Percentiles rank a stretch among this genome's conserved stretches.
phyloP scores from a whole-genome alignment of 2,329 filamentous ascomycete genomes.

The Ophiocordyceps unilateralis region DNA sequence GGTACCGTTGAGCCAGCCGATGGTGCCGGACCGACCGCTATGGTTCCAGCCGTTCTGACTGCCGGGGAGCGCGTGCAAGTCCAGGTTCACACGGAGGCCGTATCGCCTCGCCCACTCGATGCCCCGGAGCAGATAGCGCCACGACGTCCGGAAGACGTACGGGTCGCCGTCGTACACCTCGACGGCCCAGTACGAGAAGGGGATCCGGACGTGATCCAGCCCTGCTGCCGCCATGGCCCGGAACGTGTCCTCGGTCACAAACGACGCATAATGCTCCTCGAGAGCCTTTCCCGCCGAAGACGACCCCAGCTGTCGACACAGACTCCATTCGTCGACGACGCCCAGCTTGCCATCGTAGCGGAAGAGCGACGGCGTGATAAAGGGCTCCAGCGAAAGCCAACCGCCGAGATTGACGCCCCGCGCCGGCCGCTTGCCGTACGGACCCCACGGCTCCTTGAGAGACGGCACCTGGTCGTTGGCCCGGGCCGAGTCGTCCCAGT shows the following conservation, averaged over 20 bases:
- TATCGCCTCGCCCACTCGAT: slow-evolving; percentile 93
- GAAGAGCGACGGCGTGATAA: slow-evolving; percentile 89
- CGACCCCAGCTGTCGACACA: slow-evolving; percentile 53
- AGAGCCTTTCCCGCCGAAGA: slow-evolving; percentile 43
- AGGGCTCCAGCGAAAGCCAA: slow-evolving; percentile 87
- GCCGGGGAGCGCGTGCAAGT: slow-evolving; percentile 80
- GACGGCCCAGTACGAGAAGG: slow-evolving; percentile 90
- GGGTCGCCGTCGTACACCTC: slow-evolving; percentile 71
- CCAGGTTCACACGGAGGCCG: slow-evolving; percentile 80
- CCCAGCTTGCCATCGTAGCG: slow-evolving; percentile 47
- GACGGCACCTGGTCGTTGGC: slow-evolving; percentile 70
- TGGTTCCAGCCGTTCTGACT: slow-evolving; percentile 98
- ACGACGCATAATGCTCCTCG: slow-evolving; percentile 85
- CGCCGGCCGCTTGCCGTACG: slow-evolving; percentile 63
- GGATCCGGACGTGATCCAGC: slow-evolving; percentile 92
- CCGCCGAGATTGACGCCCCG: slow-evolving; percentile 86
- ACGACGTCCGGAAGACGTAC: slow-evolving; percentile 72
- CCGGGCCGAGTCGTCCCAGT: slow-evolving; percentile 68
- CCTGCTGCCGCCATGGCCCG: slow-evolving; percentile 71
- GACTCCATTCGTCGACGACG: slow-evolving; percentile 78
- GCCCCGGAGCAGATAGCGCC: slow-evolving; percentile 80
- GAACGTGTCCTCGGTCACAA: slow-evolving; percentile 74
- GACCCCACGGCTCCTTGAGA: slow-evolving; percentile 56
- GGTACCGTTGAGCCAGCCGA: slow-evolving; percentile 84
- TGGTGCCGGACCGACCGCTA: slow-evolving; percentile 63